These are phyloP conservation scores for Guyanaporus albipodus DNA, from an alignment of 768 basidiomycete genomes.

Conservation along the genomic window DNA sequence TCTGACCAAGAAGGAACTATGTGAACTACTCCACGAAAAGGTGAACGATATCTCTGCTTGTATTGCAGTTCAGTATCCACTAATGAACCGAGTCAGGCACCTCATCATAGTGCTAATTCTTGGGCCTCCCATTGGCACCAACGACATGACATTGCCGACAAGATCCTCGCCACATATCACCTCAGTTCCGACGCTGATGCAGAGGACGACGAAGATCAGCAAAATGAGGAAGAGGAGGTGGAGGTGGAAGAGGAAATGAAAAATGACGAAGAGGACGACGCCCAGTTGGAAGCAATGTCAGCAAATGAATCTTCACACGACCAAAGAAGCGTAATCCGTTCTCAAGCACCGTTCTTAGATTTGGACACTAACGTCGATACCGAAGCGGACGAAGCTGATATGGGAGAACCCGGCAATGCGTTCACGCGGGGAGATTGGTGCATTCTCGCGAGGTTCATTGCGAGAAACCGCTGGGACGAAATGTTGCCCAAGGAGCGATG, in stretches of 20 bases:
- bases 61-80: not conserved
- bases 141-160: slow-evolving; percentile 63
- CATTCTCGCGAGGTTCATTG: slow-evolving; percentile 56
- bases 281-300: slow-evolving; percentile 23
- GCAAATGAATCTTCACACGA: slow-evolving; percentile 10
- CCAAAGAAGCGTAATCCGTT: slow-evolving; percentile 19
- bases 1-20: slow-evolving; percentile 51
- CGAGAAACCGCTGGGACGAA: slow-evolving; percentile 43
- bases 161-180: slow-evolving; percentile 45
- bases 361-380: slow-evolving; percentile 22
- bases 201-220: slow-evolving; percentile 33
- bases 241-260: slow-evolving; percentile 26
- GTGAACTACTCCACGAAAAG: slow-evolving; percentile 53
- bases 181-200: slow-evolving; percentile 31
- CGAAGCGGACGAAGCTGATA: slow-evolving; percentile 34
- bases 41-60: slow-evolving; percentile 22
- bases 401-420: slow-evolving; percentile 48
- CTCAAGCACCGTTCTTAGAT: slow-evolving; percentile 19
- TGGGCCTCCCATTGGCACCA: slow-evolving; percentile 69
- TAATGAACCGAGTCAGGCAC: slow-evolving; percentile 42
- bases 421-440: slow-evolving; percentile 64
- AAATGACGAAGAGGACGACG: slow-evolving; percentile 18
- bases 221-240: slow-evolving; percentile 33
- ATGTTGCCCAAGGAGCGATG: slow-evolving; percentile 47
- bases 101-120: slow-evolving; percentile 58